Conservation (phyloP, 148 eudicot genomes). For the Vaccinium macrocarpon region DNA sequence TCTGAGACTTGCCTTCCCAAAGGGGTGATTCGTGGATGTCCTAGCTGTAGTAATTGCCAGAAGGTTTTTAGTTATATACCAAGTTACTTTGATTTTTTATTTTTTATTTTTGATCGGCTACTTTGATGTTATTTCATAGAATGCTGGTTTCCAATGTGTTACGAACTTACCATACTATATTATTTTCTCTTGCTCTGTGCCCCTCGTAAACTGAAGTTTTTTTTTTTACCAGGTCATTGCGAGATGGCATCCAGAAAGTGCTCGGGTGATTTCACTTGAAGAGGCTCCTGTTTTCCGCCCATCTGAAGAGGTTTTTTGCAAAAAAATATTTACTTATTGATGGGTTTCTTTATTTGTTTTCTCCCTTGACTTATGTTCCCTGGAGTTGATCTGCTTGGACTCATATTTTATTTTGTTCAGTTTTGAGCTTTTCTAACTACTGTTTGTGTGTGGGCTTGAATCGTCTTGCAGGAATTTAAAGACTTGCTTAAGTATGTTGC, state of each 20-base stretch:
- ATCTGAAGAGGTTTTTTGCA: conserved; percentile 54
- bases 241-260: conserved; percentile 54
- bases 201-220: background rate
- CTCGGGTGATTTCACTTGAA: conserved; percentile 40
- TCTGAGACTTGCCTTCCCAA: conserved; percentile 46
- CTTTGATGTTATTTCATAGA: background rate
- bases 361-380: background rate
- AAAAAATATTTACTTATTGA: background rate
- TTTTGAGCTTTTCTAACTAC: conserved; percentile 10
- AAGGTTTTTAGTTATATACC: conserved; percentile 40
- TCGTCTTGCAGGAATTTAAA: conserved; percentile 55
- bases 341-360: conserved; percentile 9
- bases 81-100: no score
- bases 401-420: conserved; percentile 8
- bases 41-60: conserved; percentile 48
- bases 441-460: conserved; percentile 9
- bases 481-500: conserved; percentile 63
- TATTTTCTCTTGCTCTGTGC: conserved; percentile 3
- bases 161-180: background rate
- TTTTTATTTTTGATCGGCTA: background rate
- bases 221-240: conserved; percentile 49
- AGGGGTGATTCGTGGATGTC: conserved; percentile 62
- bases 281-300: conserved; percentile 77
- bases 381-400: background rate
- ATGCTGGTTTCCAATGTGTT: conserved; percentile 2